Base-by-base conservation (phyloP, 2,329 filamentous ascomycete species). In the Fusarium metavorans region DNA sequence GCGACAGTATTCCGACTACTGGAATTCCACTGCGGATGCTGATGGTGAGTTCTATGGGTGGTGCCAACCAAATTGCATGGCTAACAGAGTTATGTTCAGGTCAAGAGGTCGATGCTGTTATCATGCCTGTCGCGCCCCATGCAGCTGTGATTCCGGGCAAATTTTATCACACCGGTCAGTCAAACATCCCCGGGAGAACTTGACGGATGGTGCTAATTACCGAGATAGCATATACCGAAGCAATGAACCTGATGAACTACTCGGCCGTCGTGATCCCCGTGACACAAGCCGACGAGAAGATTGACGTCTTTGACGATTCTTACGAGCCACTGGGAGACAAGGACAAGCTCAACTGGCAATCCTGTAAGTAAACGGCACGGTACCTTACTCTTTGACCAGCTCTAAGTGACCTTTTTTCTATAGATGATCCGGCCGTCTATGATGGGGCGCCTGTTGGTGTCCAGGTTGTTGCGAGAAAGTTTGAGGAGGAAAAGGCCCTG, bases 1-100 rank as follows among this genome's bases (percentile, higher is more conserved):
- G 75, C 88, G 88, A 67, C 81, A 84, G 20, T 92, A 92, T 72
- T 86, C 90, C 80, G 90, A 92, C 61, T 92, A 91, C 76, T 92
- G 90, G 90, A 91, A 91, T 70, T 86, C 83, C 16, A 91, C 89
- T 0, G 83, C 81, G 0, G 80, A 83, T 5, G 56, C 83, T n/a
- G 90, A 88, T 0, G 86, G 85, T 30, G 88, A 82, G 3, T 81
- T 66, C n/a, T n/a, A 27, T 27, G 27, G 27, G 8, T 6, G 27
- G 27, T 27, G 8, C 27, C 27, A 27, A 27, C 27, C 27, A 6
- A 27, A 27, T 27, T 27, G 27, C 4, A 27, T 27, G 27, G 27
- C 27, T 27, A 27, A 27, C 27, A 27, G 27, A 58, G 5, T 50
- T 70, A 10, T 8, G 4, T 2, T 2, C 11, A 82, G 85, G 85